Conservation (phyloP, 2,329 filamentous ascomycete genomes). For the Colletotrichum sp. region DNA sequence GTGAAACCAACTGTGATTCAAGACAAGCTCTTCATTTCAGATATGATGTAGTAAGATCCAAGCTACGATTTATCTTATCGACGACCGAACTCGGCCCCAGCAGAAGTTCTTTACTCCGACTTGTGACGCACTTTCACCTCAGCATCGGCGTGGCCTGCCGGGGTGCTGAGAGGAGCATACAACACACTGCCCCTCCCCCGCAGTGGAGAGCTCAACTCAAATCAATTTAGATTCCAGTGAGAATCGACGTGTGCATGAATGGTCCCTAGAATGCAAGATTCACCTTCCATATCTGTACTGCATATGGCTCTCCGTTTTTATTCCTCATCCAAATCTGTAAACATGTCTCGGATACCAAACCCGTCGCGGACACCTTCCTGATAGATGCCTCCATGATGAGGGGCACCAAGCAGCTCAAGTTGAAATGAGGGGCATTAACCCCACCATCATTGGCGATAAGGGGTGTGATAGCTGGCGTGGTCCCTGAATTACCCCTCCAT, state of each 20-base stretch:
- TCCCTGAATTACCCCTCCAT: not conserved
- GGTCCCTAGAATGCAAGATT: not conserved
- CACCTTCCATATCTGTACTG: not conserved
- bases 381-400: not conserved
- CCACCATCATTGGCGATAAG: not conserved
- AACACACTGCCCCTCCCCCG: not conserved
- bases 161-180: not conserved
- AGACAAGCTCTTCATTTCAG: not conserved
- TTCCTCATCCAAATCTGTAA: not conserved
- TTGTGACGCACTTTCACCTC: not conserved
- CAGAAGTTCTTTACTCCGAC: not conserved
- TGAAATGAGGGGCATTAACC: not conserved
- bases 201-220: not conserved
- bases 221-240: not conserved
- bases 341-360: not conserved
- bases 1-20: not conserved
- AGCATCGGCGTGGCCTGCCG: conserved; percentile 6
- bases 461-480: not conserved
- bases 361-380: not conserved
- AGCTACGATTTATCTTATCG: not conserved
- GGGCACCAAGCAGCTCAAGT: not conserved
- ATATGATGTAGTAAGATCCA: not conserved
- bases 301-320: not conserved
- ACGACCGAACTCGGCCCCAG: not conserved
- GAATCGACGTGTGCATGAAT: not conserved